phyloP scores from a whole-genome alignment of 148 eudicot genomes.

The Tetragonia tetragonoides region DNA sequence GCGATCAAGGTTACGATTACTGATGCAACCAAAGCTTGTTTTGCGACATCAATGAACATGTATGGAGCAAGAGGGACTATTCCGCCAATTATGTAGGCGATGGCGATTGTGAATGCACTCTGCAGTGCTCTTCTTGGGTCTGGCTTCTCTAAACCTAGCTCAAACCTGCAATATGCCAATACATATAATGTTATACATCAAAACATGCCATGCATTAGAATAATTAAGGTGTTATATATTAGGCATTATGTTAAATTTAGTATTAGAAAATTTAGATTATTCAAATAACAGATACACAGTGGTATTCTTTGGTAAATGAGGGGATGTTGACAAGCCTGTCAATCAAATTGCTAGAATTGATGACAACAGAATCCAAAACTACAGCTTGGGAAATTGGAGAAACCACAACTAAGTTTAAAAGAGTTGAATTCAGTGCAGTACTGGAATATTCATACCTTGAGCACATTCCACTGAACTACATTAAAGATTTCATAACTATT shows the following conservation, averaged over 20 bases:
- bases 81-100: slow-evolving; percentile 81
- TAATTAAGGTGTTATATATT: not conserved
- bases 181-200: not conserved
- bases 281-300: not conserved
- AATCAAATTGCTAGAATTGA: slow-evolving; percentile 12
- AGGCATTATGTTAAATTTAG: not conserved
- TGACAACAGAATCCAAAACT: slow-evolving; percentile 2
- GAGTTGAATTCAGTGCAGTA: not conserved
- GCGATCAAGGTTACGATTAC: slow-evolving; percentile 62
- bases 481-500: not conserved
- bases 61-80: slow-evolving; percentile 74
- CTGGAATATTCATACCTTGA: not conserved
- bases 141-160: slow-evolving; percentile 93
- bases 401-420: not conserved
- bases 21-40: slow-evolving; percentile 62
- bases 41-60: slow-evolving; percentile 63
- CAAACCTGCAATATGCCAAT: slow-evolving; percentile 56
- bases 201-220: not conserved
- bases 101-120: slow-evolving; percentile 82
- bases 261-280: not conserved
- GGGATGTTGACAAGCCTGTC: slow-evolving; percentile 8
- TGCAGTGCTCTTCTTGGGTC: slow-evolving; percentile 86
- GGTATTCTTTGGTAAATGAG: too few relatives aligned
- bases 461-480: not conserved
- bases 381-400: not conserved